Evolutionary conservation across 495 filamentous ascomycete species (phyloP).

Genomic region (Neurospora hispaniola): DNA sequence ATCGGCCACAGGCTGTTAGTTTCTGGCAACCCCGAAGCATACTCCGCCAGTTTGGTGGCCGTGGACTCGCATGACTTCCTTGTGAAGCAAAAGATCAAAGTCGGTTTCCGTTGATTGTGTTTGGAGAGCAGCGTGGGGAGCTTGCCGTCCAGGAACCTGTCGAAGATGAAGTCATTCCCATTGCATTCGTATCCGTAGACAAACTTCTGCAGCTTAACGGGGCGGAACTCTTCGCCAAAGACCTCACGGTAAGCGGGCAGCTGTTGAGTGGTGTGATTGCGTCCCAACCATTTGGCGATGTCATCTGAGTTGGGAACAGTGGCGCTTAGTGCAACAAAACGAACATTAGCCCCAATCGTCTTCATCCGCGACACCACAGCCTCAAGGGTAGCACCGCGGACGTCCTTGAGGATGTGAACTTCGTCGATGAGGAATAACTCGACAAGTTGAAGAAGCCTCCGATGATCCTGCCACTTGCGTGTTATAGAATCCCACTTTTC

Average conservation of each 20-base stretch:
- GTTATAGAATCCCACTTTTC: slow-evolving; percentile 99
- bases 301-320: slow-evolving; percentile 90
- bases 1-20: slow-evolving; percentile 57
- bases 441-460: slow-evolving; percentile 70
- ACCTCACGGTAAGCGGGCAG: slow-evolving; percentile 60
- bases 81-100: slow-evolving; percentile 89
- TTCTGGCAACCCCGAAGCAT: slow-evolving; percentile 48
- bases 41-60: slow-evolving; percentile 58
- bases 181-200: slow-evolving; percentile 61
- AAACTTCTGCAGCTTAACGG: slow-evolving; percentile 76
- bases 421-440: slow-evolving; percentile 93
- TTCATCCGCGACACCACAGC: slow-evolving; percentile 98
- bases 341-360: slow-evolving; percentile 71
- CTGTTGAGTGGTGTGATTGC: slow-evolving; percentile 52
- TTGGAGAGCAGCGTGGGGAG: slow-evolving; percentile 65
- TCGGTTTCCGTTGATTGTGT: slow-evolving; percentile 71
- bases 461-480: slow-evolving; percentile 88
- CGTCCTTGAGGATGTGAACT: slow-evolving; percentile 88
- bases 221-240: slow-evolving; percentile 90
- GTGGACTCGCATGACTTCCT: slow-evolving; percentile 67
- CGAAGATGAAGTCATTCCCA: slow-evolving; percentile 79
- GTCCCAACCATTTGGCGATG: slow-evolving; percentile 87
- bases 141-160: slow-evolving; percentile 65
- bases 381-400: slow-evolving; percentile 81
- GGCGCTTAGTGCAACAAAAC: slow-evolving; percentile 86